Evolutionary conservation across 2,329 filamentous ascomycete species (phyloP).

Genomic region (Diplodia intermedia): DNA sequence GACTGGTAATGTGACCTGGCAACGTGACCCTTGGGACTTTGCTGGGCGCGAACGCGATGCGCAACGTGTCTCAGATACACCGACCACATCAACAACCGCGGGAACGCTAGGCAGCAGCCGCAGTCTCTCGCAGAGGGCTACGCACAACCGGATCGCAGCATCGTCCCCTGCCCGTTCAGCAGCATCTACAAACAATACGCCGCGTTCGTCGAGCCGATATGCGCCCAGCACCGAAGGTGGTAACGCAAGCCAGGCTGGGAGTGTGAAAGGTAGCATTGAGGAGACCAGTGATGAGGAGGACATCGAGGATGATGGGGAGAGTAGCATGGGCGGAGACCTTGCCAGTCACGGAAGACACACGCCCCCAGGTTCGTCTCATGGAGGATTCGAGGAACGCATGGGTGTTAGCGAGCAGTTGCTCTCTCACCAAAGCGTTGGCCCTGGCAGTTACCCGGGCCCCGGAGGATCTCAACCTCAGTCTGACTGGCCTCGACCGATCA

Average conservation of each 20-base stretch:
- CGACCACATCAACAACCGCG: slow-evolving; percentile 28
- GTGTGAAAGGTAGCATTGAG: slow-evolving; percentile 32
- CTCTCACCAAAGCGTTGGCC: slow-evolving; percentile 20
- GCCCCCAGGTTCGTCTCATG: slow-evolving; percentile 28
- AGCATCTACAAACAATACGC: slow-evolving; percentile 25
- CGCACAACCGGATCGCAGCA: slow-evolving; percentile 7
- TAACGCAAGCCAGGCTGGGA: slow-evolving; percentile 21
- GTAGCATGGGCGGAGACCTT: slow-evolving; percentile 7
- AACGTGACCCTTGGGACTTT: slow-evolving; percentile 31
- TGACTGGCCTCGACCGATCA: slow-evolving; percentile 7
- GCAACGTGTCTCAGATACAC: slow-evolving; percentile 30
- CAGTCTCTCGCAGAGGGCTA: slow-evolving; percentile 29
- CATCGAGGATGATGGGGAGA: slow-evolving; percentile 29
- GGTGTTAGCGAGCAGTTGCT: slow-evolving; percentile 22
- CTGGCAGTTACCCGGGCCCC: slow-evolving; percentile 6
- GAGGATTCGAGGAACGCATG: slow-evolving; percentile 11
- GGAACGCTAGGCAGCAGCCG: slow-evolving; percentile 31
- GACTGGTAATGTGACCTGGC: slow-evolving; percentile 23
- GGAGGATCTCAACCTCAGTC: neutral
- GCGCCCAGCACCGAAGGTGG: slow-evolving; percentile 22
- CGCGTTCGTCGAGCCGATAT: slow-evolving; percentile 27
- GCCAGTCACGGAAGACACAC: slow-evolving; percentile 7
- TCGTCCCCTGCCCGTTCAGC: slow-evolving; percentile 32
- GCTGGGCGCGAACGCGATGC: slow-evolving; percentile 24
- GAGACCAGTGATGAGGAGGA: slow-evolving; percentile 32